phyloP scores from a whole-genome alignment of 176 grass and related monocot species.

The Avena atlantica region DNA sequence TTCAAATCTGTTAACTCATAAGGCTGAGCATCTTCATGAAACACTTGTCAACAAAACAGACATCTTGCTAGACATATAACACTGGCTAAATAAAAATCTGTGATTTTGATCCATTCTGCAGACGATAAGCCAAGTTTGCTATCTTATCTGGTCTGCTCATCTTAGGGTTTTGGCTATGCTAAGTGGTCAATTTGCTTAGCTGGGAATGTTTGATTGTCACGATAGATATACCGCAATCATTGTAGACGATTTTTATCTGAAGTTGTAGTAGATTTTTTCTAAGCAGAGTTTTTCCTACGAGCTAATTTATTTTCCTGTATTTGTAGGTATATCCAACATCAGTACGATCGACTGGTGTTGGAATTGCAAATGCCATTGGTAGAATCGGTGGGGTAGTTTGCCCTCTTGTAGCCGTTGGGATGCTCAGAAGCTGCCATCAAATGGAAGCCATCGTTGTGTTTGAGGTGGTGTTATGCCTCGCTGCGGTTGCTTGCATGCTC shows the following conservation, averaged over 20 bases:
- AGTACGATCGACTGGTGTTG: conserved; percentile 68
- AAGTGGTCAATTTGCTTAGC: not conserved
- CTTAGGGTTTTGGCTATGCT: conserved; percentile 2
- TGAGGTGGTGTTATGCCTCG: conserved; percentile 58
- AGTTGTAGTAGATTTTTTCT: not conserved
- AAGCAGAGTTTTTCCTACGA: not conserved
- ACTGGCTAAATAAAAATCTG: not conserved
- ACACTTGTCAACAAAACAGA: not conserved
- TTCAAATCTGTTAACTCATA: not conserved
- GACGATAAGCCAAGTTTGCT: not conserved
- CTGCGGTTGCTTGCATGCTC: conserved; percentile 59
- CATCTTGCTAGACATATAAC: not conserved
- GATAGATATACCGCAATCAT: not conserved
- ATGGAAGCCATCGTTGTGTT: conserved; percentile 70
- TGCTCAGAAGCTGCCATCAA: conserved; percentile 72
- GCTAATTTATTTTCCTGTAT: not conserved
- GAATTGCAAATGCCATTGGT: conserved; percentile 60
- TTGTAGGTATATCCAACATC: conserved; percentile 76
- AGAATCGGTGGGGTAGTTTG: conserved; percentile 77
- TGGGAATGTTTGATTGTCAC: not conserved
- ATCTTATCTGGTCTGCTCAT: not conserved
- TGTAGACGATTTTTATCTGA: not conserved
- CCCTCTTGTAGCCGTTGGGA: conserved; percentile 60
- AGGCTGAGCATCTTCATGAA: not conserved
- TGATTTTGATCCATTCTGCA: not conserved